Conservation (phyloP, 257 asterid genomes). For the Dorcoceras hygrometricum region DNA sequence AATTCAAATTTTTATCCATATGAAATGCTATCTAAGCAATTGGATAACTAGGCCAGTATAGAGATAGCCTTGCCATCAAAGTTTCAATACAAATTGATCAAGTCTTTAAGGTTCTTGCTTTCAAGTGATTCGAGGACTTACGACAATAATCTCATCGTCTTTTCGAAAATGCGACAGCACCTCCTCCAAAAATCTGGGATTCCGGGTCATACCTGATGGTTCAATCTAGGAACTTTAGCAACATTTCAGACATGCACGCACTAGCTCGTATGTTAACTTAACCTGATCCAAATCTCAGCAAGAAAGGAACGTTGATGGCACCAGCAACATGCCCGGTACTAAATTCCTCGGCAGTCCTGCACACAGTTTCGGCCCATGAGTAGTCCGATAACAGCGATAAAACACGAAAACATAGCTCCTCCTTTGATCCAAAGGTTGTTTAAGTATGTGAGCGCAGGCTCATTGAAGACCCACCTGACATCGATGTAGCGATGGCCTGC, state of each 20-base stretch:
- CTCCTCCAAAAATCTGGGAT: conserved; percentile 51
- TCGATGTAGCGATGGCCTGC: conserved; percentile 78
- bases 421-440: not conserved
- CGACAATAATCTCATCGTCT: conserved; percentile 74
- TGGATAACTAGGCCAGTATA: no score
- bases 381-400: not conserved
- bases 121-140: conserved; percentile 32
- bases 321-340: conserved; percentile 61
- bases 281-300: conserved; percentile 67
- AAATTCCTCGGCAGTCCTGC: conserved; percentile 69
- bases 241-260: no score
- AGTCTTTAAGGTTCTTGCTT: no score
- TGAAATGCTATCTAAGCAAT: no score
- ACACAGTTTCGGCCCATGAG: not conserved
- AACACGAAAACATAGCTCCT: not conserved
- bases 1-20: no score
- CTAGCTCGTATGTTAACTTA: not conserved
- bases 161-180: conserved; percentile 46
- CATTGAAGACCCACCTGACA: conserved; percentile 44
- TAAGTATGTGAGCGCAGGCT: not conserved
- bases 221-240: not conserved
- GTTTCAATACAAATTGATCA: no score
- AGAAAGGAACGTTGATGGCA: conserved; percentile 69
- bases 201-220: conserved; percentile 52
- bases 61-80: no score